Percentiles rank a stretch among this genome's conserved stretches.
These are phyloP conservation scores for Thalassiosira ordinaria DNA, from an alignment of 352 stramenopile species.

Conservation along the genomic window DNA sequence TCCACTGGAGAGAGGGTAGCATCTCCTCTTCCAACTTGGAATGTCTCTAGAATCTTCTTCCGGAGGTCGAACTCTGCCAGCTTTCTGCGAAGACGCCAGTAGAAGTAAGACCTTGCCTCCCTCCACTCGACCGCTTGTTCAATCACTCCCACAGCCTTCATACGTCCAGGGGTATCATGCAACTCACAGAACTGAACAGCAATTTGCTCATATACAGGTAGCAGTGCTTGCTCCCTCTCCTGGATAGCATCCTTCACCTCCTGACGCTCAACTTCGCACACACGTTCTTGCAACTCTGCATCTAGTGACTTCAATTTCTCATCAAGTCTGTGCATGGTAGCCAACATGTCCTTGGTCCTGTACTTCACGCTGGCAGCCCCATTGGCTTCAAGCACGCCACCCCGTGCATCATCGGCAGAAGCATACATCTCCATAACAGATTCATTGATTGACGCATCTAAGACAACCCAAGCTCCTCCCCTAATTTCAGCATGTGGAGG, in stretches of 20 bases:
- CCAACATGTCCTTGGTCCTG: slow-evolving; percentile 95
- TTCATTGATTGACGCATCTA: slow-evolving; percentile 99
- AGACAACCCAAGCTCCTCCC: slow-evolving; percentile 98
- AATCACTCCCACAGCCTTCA: slow-evolving; percentile 99
- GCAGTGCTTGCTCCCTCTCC: slow-evolving; percentile 90
- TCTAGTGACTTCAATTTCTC: slow-evolving; percentile 90
- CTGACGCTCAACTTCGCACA: slow-evolving; percentile 84
- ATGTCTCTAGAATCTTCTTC: slow-evolving; percentile 82
- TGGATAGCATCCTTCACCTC: slow-evolving; percentile 85
- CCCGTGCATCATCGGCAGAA: slow-evolving; percentile 89
- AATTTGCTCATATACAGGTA: slow-evolving; percentile 96
- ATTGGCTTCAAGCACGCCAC: slow-evolving; percentile 98
- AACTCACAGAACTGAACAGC: slow-evolving; percentile 99
- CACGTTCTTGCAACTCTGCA: slow-evolving; percentile 74
- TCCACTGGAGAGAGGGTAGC: slow-evolving; percentile 68
- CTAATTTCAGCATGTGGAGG: slow-evolving; percentile 98
- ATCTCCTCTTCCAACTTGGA: slow-evolving; percentile 71
- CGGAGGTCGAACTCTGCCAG: slow-evolving; percentile 95
- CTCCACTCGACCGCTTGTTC: slow-evolving; percentile 95
- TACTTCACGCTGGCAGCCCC: slow-evolving; percentile 99
- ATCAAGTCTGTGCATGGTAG: slow-evolving; percentile 97
- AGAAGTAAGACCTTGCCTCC: slow-evolving; percentile 96
- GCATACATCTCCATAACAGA: slow-evolving; percentile 99
- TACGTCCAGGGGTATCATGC: slow-evolving; percentile 99
- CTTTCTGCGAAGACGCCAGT: slow-evolving; percentile 96